Evolutionary conservation across 140 eudicot genomes (phyloP), one percentile per base, ranked within the genome.

Genomic region (Anethum foeniculum): DNA sequence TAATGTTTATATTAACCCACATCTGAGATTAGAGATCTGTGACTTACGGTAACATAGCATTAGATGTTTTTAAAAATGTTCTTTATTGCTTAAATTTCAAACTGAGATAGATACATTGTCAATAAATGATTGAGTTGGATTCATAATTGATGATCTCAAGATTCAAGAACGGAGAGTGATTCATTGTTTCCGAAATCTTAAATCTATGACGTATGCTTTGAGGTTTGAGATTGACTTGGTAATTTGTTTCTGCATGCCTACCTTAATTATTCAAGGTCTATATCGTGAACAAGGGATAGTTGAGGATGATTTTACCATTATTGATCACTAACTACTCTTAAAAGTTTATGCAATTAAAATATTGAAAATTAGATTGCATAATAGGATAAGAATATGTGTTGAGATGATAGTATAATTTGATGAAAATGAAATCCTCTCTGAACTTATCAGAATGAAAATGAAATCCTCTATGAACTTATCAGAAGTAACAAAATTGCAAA

Each of bases 1-100:
- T 64, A 88, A 90, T 81, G 87, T 89, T 56, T 89, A 87, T 85
- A 84, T 87, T 18, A 91, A 91, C 79, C 89, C 93, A 47, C 79
- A 87, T 44, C 81, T 89, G 21, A 91, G 93, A 79, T 81, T 91
- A 68, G 93, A 91, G 85, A 87, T 91, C 75, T 87, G 82, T 54
- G 93, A 91, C 83, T 81, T 91, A 39, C 91, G 91, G 28, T 87
- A 82, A 81, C 80, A 46, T 60, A 25, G 69, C 69, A 25, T 3
- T 62, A 10, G 0, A 62, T 10, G 18, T 62, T 62, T 25, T 10
- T 0, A 10, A 1, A 8, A n/a, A 25, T 25, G 25, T 25, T 25
- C 32, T 9, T 62, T 25, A 62, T 25, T 62, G 34, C 69, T 62
- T 62, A 0, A 54, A 21, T 54, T 54, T 19, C 25, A 10, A n/a